Evolutionary conservation across 2,329 filamentous ascomycete species (phyloP).

Genomic region (Fulvia fulva): DNA sequence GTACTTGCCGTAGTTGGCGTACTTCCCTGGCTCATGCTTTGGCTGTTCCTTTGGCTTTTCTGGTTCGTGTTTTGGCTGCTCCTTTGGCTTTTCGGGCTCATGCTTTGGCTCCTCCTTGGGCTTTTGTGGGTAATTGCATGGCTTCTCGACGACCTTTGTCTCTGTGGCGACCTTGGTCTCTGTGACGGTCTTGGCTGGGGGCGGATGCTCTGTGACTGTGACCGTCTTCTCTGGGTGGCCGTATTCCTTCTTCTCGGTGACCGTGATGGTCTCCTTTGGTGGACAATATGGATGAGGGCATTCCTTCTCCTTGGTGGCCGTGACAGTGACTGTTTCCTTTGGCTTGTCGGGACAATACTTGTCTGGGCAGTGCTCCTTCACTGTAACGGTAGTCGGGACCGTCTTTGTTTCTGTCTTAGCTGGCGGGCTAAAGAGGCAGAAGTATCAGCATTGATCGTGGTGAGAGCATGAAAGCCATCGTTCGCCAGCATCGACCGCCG

Average conservation of each 20-base stretch:
- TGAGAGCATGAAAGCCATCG: neutral
- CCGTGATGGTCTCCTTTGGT: neutral
- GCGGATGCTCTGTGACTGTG: neutral
- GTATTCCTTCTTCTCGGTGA: no score
- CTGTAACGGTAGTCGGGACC: neutral
- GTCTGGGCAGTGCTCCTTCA: neutral
- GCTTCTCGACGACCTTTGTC: neutral
- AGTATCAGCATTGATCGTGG: neutral
- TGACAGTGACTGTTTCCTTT: neutral
- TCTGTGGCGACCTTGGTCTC: neutral
- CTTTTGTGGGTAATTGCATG: neutral
- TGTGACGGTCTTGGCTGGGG: neutral
- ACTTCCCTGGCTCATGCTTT: neutral
- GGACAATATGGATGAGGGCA: neutral
- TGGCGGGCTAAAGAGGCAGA: neutral
- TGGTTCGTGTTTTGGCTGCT: neutral
- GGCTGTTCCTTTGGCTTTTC: neutral
- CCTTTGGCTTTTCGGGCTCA: neutral
- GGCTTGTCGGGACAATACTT: neutral
- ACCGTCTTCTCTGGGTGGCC: neutral
- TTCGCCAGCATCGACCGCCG: no score
- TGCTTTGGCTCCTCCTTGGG: neutral
- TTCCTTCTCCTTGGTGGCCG: neutral
- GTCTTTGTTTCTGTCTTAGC: neutral
- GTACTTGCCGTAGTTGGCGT: neutral